phyloP scores from a whole-genome alignment of 331 rosid species.

The Pyrus hybrid region DNA sequence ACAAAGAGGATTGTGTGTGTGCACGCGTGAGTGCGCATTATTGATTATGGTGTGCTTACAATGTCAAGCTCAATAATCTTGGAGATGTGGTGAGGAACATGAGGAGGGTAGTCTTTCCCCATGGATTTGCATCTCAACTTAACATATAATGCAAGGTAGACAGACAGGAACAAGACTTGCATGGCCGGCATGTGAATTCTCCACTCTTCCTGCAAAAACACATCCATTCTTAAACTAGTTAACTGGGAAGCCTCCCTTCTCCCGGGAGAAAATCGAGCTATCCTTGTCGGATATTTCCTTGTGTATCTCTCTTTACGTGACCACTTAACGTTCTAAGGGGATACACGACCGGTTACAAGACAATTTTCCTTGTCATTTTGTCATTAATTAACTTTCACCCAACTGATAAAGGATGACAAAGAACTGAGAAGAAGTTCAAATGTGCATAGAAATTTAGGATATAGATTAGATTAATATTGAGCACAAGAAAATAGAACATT shows the following conservation, averaged over 20 bases:
- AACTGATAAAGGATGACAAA: neutral
- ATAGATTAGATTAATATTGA: neutral
- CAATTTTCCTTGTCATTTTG: no score
- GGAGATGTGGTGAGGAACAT: conserved; percentile 34
- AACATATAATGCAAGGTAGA: conserved; percentile 23
- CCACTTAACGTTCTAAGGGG: no score
- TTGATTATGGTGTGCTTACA: conserved; percentile 17
- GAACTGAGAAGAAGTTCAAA: neutral
- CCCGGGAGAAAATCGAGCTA: neutral
- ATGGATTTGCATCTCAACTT: conserved; percentile 31
- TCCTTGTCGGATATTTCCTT: neutral
- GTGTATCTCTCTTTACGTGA: neutral
- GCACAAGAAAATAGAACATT: neutral
- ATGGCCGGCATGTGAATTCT: conserved; percentile 31
- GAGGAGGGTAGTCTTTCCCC: conserved; percentile 39
- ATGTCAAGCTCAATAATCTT: conserved; percentile 34
- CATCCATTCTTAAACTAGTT: neutral
- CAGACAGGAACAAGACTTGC: conserved; percentile 25
- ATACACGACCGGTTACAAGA: no score
- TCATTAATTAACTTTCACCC: neutral
- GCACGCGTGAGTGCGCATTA: no score
- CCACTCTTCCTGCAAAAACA: conserved; percentile 39
- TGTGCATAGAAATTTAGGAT: neutral
- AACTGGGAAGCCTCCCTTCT: no score
- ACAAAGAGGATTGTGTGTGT: no score